Conservation (phyloP, 169 alveolate genomes). For the Plasmodium gallinaceum region DNA sequence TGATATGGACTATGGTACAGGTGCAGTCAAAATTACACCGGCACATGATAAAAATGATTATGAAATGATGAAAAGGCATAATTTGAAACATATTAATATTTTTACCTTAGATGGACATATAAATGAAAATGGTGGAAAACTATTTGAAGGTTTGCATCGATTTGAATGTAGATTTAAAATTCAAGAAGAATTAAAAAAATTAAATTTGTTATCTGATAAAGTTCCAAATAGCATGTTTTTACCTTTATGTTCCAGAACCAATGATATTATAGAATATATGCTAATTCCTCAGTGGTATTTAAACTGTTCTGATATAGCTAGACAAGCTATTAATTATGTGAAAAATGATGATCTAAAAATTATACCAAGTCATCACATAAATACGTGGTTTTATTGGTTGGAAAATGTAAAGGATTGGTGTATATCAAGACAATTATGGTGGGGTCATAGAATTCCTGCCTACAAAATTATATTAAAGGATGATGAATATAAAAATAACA, state of each 20-base stretch:
- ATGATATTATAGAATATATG: constrained; percentile 98
- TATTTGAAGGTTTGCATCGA: constrained; percentile 95
- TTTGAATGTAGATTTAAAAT: constrained; percentile 95
- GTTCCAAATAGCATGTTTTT: constrained; percentile 95
- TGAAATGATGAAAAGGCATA: constrained; percentile 97
- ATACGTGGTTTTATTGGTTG: constrained; percentile 98
- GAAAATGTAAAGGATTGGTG: constrained; percentile 99
- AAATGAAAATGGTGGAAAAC: constrained; percentile 95
- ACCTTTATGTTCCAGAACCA: constrained; percentile 98
- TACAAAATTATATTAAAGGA: constrained; percentile 87
- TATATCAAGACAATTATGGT: constrained; percentile 99
- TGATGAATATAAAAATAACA: neutral
- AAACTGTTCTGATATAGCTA: constrained; percentile 96
- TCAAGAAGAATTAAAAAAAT: constrained; percentile 93
- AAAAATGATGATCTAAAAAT: constrained; percentile 93
- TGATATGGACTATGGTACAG: constrained; percentile 99
- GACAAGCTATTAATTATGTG: constrained; percentile 93
- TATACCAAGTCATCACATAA: constrained; percentile 94
- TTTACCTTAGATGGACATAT: constrained; percentile 97
- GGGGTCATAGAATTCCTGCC: constrained; percentile 99
- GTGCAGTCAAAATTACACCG: constrained; percentile 99
- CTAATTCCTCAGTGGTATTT: constrained; percentile 99
- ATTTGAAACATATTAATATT: constrained; percentile 91
- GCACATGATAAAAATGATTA: constrained; percentile 99
- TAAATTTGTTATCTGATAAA: constrained; percentile 90